phyloP scores from a whole-genome alignment of 2,329 filamentous ascomycete species.

The Xenosphaeropsis pyriputrescens region DNA sequence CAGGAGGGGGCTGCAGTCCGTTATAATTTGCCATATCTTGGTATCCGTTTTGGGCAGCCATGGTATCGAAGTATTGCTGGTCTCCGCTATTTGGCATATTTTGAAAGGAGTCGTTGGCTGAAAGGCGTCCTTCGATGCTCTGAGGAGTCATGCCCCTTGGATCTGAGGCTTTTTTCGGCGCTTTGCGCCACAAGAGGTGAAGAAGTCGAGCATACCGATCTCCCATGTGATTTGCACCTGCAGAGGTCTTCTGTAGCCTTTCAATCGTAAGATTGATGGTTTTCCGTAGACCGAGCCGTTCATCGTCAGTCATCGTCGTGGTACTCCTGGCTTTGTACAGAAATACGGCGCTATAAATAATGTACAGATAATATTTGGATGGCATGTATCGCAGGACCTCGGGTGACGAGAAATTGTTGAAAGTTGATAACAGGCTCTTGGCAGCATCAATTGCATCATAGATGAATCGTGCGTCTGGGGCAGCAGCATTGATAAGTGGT shows the following conservation, averaged over 20 bases:
- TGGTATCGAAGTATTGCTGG: not conserved
- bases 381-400: slow-evolving; percentile 39
- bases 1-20: not conserved
- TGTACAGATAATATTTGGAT: slow-evolving; percentile 11
- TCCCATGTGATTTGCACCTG: slow-evolving; percentile 40
- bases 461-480: slow-evolving; percentile 48
- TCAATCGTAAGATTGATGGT: slow-evolving; percentile 41
- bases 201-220: slow-evolving; percentile 44
- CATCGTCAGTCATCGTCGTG: slow-evolving; percentile 38
- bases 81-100: not conserved
- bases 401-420: slow-evolving; percentile 43
- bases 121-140: not conserved
- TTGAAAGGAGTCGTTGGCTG: not conserved
- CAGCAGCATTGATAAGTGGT: slow-evolving; percentile 33
- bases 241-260: slow-evolving; percentile 39
- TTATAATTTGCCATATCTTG: not conserved
- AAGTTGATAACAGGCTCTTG: slow-evolving; percentile 41
- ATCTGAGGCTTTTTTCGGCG: slow-evolving; percentile 8
- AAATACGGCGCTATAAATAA: slow-evolving; percentile 47
- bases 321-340: slow-evolving; percentile 47
- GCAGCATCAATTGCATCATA: slow-evolving; percentile 50
- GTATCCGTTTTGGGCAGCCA: slow-evolving; percentile 2
- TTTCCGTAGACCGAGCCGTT: slow-evolving; percentile 38
- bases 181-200: slow-evolving; percentile 38
- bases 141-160: slow-evolving; percentile 4